A percentile compares a stretch with the other conserved stretches of the same genome.
Conservation (phyloP, 2,329 filamentous ascomycete species). For the Aspergillus quadricinctus region DNA sequence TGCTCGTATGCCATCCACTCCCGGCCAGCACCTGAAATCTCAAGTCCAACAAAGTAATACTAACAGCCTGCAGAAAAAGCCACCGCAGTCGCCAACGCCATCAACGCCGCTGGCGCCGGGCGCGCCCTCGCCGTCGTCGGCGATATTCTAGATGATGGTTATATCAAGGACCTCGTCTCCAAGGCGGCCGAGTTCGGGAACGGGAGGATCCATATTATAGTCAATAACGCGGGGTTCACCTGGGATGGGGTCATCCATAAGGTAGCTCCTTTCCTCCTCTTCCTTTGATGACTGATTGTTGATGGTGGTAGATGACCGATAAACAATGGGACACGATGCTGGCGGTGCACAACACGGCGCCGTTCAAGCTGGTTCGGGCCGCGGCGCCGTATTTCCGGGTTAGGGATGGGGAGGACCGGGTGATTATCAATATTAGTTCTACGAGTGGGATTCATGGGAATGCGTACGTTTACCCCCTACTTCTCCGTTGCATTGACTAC, state of each 20-base stretch:
- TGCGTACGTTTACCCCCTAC: no score
- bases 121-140: constrained; percentile 70
- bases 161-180: constrained; percentile 68
- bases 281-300: neutral
- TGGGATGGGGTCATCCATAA: constrained; percentile 94
- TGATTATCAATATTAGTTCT: constrained; percentile 77
- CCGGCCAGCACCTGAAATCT: no score
- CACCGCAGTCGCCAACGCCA: constrained; percentile 61
- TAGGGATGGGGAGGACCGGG: constrained; percentile 72
- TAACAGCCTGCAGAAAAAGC: constrained; percentile 56
- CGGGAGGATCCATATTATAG: constrained; percentile 85
- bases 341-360: constrained; percentile 75
- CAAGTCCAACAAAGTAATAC: neutral
- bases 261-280: constrained; percentile 31
- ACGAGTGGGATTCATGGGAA: constrained; percentile 83
- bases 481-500: no score
- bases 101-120: constrained; percentile 60
- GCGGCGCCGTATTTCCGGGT: constrained; percentile 85
- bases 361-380: constrained; percentile 75
- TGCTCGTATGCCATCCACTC: constrained; percentile 56
- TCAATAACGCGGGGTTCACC: constrained; percentile 89
- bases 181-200: constrained; percentile 73
- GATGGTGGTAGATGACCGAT: constrained; percentile 61
- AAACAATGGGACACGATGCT: constrained; percentile 90
- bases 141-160: constrained; percentile 68